A percentile compares a stretch with the other conserved stretches of the same genome.
phyloP scores from a whole-genome alignment of 2,329 filamentous ascomycete species.

The Penicillium polonicum region DNA sequence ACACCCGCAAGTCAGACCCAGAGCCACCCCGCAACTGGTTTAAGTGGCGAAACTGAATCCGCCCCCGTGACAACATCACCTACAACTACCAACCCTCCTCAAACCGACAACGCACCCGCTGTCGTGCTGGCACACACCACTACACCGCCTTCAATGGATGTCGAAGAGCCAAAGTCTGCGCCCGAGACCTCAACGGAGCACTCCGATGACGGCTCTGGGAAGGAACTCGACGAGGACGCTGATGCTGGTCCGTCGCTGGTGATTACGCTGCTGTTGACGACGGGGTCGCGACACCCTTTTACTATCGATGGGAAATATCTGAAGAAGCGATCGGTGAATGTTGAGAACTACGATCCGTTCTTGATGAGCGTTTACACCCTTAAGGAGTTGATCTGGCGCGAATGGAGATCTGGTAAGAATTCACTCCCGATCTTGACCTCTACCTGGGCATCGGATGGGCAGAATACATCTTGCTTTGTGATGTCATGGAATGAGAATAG shows the following conservation, averaged over 20 bases:
- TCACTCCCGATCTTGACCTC: background rate
- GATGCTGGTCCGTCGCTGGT: constrained; percentile 39
- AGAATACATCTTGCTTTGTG: background rate
- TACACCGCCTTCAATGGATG: constrained; percentile 20
- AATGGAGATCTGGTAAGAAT: constrained; percentile 73
- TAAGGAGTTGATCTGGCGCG: constrained; percentile 88
- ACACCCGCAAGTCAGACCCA: constrained; percentile 12
- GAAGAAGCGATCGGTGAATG: constrained; percentile 71
- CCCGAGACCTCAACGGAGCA: constrained; percentile 24
- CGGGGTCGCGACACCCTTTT: constrained; percentile 81
- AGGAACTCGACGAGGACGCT: constrained; percentile 40
- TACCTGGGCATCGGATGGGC: background rate
- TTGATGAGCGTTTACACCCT: constrained; percentile 90
- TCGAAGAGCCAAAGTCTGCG: constrained; percentile 26
- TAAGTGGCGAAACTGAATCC: constrained; percentile 21
- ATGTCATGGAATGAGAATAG: background rate
- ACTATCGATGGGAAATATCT: constrained; percentile 86
- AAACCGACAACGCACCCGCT: constrained; percentile 13
- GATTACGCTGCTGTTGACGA: constrained; percentile 81
- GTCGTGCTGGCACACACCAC: constrained; percentile 14
- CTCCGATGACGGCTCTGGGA: constrained; percentile 30
- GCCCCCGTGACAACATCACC: constrained; percentile 20
- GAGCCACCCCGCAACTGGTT: constrained; percentile 21
- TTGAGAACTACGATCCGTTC: constrained; percentile 77
- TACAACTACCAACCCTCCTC: constrained; percentile 7